Evolutionary conservation across 495 filamentous ascomycete species (phyloP).

Genomic region (Annulohypoxylon maeteangense): DNA sequence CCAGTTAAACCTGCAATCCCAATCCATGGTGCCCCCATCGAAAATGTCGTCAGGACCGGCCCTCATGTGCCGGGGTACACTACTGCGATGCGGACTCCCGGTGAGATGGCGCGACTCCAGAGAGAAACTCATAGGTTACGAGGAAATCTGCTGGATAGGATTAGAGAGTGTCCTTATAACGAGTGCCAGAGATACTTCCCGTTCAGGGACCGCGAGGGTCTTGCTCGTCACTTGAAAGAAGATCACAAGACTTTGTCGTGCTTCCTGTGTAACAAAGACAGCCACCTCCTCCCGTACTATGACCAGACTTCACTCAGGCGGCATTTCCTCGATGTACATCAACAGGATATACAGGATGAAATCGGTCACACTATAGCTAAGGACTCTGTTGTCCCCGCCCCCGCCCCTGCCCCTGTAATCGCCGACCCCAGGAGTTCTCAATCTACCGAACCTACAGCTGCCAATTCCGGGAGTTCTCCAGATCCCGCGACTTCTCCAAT

Average conservation of each 20-base stretch:
- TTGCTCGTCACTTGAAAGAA: constrained; percentile 40
- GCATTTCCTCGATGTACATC: constrained; percentile 49
- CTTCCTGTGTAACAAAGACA: constrained; percentile 40
- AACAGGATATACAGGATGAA: constrained; percentile 11
- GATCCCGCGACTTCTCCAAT: too few species aligned
- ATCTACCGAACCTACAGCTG: too few species aligned
- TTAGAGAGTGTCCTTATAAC: constrained; percentile 48
- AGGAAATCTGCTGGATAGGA: constrained; percentile 48
- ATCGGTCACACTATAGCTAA: background rate
- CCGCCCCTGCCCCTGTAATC: background rate
- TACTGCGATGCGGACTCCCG: constrained; percentile 53
- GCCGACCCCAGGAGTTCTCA: background rate
- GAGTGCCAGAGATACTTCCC: constrained; percentile 47
- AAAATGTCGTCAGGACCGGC: constrained; percentile 48
- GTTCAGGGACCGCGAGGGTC: constrained; percentile 27
- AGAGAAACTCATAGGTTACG: constrained; percentile 48
- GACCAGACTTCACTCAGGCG: constrained; percentile 35
- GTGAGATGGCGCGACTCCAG: constrained; percentile 51
- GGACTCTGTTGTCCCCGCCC: background rate
- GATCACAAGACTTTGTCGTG: constrained; percentile 41
- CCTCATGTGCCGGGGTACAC: constrained; percentile 49
- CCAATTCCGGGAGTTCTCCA: too few species aligned
- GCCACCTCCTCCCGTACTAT: constrained; percentile 33
- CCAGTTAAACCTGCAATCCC: constrained; percentile 48
- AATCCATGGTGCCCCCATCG: constrained; percentile 50